phyloP scores from a whole-genome alignment of 371 early-diverging fungal genomes.

The Rhizopus delemar region DNA sequence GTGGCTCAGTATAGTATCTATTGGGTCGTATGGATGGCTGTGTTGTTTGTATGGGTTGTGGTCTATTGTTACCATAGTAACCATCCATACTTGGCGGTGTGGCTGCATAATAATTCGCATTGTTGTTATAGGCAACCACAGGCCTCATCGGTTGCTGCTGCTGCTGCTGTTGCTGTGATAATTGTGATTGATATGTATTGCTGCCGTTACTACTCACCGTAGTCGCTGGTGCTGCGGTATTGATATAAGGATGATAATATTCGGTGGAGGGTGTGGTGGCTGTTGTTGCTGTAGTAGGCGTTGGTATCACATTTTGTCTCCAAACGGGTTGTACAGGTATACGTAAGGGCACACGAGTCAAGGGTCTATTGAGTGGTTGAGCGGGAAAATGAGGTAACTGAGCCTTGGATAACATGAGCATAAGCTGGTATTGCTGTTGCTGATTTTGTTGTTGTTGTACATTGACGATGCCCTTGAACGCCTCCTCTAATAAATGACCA shows the following conservation, averaged over 20 bases:
- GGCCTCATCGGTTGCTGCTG: no score
- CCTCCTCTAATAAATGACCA: slow-evolving; percentile 45
- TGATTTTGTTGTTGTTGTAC: not conserved
- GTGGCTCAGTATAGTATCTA: no score
- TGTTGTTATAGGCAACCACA: no score
- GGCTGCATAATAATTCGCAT: no score
- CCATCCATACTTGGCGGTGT: no score
- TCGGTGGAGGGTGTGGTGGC: not conserved
- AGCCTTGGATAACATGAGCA: slow-evolving; percentile 13
- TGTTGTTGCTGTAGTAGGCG: not conserved
- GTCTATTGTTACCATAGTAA: no score
- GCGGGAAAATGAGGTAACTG: slow-evolving; percentile 12
- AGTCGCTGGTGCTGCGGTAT: not conserved
- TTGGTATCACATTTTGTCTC: slow-evolving; percentile 1
- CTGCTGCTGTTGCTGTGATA: no score
- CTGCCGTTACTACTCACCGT: not conserved
- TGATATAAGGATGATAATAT: not conserved
- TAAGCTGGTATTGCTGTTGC: slow-evolving; percentile 1
- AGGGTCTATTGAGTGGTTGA: slow-evolving; percentile 11
- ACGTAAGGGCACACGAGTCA: slow-evolving; percentile 14
- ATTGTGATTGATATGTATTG: no score
- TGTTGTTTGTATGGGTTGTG: no score
- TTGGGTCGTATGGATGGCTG: no score
- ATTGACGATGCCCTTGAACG: slow-evolving; percentile 41
- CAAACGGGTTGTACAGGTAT: slow-evolving; percentile 16